Base-by-base conservation (phyloP, 805 yeast genomes). In the Myxozyma neotropica region DNA sequence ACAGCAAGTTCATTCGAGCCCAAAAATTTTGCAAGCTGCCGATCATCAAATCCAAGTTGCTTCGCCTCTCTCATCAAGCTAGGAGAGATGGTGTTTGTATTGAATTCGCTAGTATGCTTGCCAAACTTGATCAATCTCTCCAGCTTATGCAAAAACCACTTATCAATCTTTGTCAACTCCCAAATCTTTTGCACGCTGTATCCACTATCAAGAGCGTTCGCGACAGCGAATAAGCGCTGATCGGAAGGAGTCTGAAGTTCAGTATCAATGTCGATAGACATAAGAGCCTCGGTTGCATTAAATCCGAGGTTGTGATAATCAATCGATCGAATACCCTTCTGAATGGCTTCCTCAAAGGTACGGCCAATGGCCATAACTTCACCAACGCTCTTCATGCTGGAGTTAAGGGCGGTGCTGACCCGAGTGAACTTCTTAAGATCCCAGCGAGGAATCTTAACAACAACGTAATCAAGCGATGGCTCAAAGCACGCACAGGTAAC, bases 391-490 rank as follows among this genome's bases (percentile, higher is more conserved):
- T 93, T 93, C 99, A 93, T 93, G 31, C 96, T 85, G 1, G 97
- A 91, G 8, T 94, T 87, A 69, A 93, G 83, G 73, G 85, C 81
- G 53, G 89, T 86, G 21, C 96, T 88, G 39, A 93, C 98, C 74
- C 96, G 83, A 63, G 93, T 89, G 78, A 93, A 93, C 78, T 93
- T 93, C 80, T 89, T 88, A 78, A 93, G 83, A 78, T 93, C 99
- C 99, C 99, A 93, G 79, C 98, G 85, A 75, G 99, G 99, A 75
- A 93, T 94, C 83, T 93, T 93, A 55, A 90, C 96, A 65, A 93
- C 99, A 74, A 91, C 89, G 77, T 93, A 93, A 77, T 93, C 99
- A 72, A 93, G 81, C 13, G 97, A 90, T 51, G 99, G 99, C 79
- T 93, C 99, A 76, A 93, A 93, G 80, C 96, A 89, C 57, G 98